Evolutionary conservation across 2,329 filamentous ascomycete species (phyloP), one percentile per base, ranked within the genome.

Genomic region (Phoma herbarum): DNA sequence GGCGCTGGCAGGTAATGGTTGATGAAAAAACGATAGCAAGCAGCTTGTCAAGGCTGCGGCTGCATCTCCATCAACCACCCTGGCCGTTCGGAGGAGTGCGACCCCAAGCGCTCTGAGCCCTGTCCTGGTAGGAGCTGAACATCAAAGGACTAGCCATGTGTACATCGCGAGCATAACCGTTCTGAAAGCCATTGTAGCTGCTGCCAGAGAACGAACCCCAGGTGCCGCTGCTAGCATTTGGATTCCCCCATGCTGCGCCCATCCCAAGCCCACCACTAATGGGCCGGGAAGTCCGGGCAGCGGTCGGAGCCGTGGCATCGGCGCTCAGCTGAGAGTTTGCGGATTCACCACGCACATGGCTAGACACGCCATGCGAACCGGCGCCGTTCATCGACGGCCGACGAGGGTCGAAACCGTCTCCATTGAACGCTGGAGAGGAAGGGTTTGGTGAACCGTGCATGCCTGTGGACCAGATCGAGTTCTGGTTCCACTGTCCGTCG

Each of bases 331-430:
- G 66, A 41, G 79, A 81, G 63, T 73, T 77, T 16, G 71, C 70
- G 53, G 80, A 82, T 49, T 76, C 76, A n/a, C 76, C 76, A 41
- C 80, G 79, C 16, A 78, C 77, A 62, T 82, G 79, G 3, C 75
- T 72, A 37, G 75, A 68, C 22, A 75, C 66, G 25, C 67, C 63
- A 44, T 74, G 63, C 6, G 71, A 66, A 14, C 71, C 71, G 23
- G 73, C 61, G 14, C 73, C 74, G 37, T 59, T 70, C 43, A 73
- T 64, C 1, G 78, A 75, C 29, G 78, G 76, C 20, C 66, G 62
- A 14, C 71, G 65, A 9, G 67, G 12, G 16, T 71, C 67, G 14
- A 56, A 62, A 8, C 57, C 65, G 26, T 57, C 55, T 3, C 59
- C 62, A 43, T 58, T 61, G 53, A 75, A 52, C 53, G 69, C 55